phyloP scores from a whole-genome alignment of 306 rosid genomes.

The Lotus japonicus region DNA sequence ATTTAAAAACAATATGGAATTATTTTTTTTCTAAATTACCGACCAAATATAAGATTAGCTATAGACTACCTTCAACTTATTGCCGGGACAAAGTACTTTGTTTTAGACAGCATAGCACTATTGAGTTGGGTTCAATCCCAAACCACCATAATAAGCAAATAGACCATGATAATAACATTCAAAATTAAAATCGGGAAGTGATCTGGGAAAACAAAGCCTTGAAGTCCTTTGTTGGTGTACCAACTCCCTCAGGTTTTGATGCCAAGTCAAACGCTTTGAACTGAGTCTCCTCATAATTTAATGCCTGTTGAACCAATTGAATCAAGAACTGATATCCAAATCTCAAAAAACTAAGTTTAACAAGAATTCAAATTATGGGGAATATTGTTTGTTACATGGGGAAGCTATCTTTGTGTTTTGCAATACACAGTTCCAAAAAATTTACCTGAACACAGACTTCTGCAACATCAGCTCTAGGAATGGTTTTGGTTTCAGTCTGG shows the following conservation, averaged over 20 bases:
- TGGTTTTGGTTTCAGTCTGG: constrained; percentile 70
- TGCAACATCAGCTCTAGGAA: constrained; percentile 83
- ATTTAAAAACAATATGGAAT: too few species aligned
- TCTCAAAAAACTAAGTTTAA: background rate
- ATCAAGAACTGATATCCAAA: background rate
- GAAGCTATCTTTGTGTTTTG: background rate
- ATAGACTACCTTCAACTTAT: background rate
- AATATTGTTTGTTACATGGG: background rate
- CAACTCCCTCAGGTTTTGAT: constrained; percentile 76
- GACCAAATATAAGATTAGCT: too few species aligned
- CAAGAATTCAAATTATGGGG: background rate
- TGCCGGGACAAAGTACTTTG: background rate
- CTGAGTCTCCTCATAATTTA: constrained; percentile 67
- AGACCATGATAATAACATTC: background rate
- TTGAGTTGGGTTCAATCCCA: background rate
- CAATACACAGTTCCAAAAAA: background rate
- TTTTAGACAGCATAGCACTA: background rate
- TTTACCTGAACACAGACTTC: constrained; percentile 90
- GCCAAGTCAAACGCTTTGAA: constrained; percentile 84
- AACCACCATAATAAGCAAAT: background rate
- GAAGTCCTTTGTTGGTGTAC: constrained; percentile 80
- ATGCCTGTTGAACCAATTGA: constrained; percentile 43
- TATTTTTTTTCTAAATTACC: too few species aligned
- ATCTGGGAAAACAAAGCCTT: constrained; percentile 75
- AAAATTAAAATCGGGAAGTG: constrained; percentile 49